phyloP scores from a whole-genome alignment of 176 grass and related monocot species.

The Aegilops umbellulata region DNA sequence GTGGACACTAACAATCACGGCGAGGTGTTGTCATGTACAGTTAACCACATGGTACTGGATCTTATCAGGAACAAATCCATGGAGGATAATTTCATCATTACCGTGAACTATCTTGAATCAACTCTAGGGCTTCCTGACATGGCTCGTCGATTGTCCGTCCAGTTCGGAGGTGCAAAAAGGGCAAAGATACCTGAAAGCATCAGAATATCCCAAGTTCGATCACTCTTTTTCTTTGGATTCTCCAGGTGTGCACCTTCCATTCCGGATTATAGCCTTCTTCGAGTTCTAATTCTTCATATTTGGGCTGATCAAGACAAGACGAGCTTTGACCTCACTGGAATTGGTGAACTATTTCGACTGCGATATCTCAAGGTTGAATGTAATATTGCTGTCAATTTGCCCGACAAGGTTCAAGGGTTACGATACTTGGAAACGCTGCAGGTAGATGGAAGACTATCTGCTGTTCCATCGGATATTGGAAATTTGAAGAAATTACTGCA shows the following conservation, averaged over 20 bases:
- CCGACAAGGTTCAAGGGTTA: neutral
- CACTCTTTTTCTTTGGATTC: neutral
- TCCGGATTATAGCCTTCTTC: neutral
- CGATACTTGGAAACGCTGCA: neutral
- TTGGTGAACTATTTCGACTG: neutral
- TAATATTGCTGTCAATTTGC: neutral
- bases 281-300: neutral
- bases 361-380: neutral
- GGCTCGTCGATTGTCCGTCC: neutral
- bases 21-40: neutral
- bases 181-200: neutral
- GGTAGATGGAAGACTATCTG: neutral
- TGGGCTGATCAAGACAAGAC: neutral
- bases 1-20: neutral
- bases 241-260: neutral
- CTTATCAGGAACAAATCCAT: neutral
- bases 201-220: neutral
- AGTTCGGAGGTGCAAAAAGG: neutral
- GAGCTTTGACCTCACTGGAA: neutral
- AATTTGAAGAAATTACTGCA: neutral
- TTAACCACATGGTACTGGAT: conserved; percentile 7
- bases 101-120: neutral
- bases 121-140: neutral
- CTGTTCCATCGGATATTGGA: neutral
- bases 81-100: neutral